phyloP scores from a whole-genome alignment of 306 rosid genomes.

The Rosa persica region DNA sequence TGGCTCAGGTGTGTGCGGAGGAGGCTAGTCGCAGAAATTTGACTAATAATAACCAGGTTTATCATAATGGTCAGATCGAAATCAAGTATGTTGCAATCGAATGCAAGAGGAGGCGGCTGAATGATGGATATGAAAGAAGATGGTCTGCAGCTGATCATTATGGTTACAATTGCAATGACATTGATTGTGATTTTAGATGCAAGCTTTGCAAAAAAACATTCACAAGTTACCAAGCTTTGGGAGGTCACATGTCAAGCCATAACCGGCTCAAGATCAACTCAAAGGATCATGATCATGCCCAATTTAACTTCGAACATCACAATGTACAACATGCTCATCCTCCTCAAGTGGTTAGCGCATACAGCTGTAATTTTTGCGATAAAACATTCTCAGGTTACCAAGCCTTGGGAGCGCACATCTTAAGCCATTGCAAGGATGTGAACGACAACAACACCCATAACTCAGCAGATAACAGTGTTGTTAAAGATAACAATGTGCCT shows the following conservation, averaged over 20 bases:
- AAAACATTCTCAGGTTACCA: slow-evolving; percentile 30
- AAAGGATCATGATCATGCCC: background rate
- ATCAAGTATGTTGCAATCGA: background rate
- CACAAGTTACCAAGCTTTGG: slow-evolving; percentile 40
- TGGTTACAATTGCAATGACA: background rate
- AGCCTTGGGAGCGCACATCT: slow-evolving; percentile 53
- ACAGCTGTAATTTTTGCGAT: slow-evolving; percentile 31
- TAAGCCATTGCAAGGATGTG: slow-evolving; percentile 26
- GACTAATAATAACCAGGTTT: background rate
- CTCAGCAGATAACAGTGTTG: background rate
- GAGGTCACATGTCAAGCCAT: slow-evolving; percentile 45
- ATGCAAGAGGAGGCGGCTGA: background rate
- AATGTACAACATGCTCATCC: background rate
- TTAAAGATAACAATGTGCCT: background rate
- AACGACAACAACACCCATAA: background rate
- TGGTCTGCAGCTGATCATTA: background rate
- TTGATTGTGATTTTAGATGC: slow-evolving; percentile 8
- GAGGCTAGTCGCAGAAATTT: background rate
- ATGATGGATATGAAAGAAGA: background rate
- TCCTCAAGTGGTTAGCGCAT: background rate
- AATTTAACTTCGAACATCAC: background rate
- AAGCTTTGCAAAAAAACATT: slow-evolving; percentile 29
- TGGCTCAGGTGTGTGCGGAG: slow-evolving; percentile 22
- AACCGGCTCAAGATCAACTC: slow-evolving; percentile 12
- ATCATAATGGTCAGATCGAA: background rate